Base-by-base conservation (phyloP, 257 asterid species). In the Solanum corneliomulleri region DNA sequence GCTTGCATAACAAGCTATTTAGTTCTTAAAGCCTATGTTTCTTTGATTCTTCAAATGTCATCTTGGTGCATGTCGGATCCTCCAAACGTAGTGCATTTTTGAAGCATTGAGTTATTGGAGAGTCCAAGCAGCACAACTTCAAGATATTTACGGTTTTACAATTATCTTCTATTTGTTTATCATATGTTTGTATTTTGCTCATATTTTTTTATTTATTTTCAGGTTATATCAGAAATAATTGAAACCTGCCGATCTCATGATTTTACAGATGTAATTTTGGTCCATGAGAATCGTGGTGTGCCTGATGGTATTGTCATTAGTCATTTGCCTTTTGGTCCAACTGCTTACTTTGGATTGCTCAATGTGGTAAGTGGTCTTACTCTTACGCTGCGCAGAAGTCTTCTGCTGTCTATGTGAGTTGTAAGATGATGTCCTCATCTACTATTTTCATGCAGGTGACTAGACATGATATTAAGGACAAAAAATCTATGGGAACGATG, bases 321-420 rank as follows among this genome's bases (percentile, higher is more conserved):
- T 91, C 99, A 97, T 94, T 90, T 97, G 80, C 99, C 99, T 88
- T 94, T 91, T 85, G 99, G 99, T 21, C 99, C 99, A 47, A 97
- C 98, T 84, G 99, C 98, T 66, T 91, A 92, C 92, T 97, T 95
- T 92, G 95, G 98, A 91, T 89, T 97, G 83, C 95, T 89, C 93
- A 97, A 97, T 91, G 99, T 97, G 98, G 99, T 94, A 82, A 90
- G 98, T 92, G 85, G 62, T 16, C 62, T 52, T 52, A 52, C 62
- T 56, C 42, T 42, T 41, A n/a, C 52, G 47, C 58, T 80, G 42
- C 8, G 12, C 60, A 27, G n/a, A 25, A 44, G 64, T 78, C 18
- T 10, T 64, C 9, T 70, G 58, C 39, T 47, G 86, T 33, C 68
- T 47, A 16, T 78, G 18, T 29, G 29, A 47, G 74, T 85, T 80